Base-by-base conservation (phyloP, 108 stramenopile genomes). In the Nitzschia putrida region DNA sequence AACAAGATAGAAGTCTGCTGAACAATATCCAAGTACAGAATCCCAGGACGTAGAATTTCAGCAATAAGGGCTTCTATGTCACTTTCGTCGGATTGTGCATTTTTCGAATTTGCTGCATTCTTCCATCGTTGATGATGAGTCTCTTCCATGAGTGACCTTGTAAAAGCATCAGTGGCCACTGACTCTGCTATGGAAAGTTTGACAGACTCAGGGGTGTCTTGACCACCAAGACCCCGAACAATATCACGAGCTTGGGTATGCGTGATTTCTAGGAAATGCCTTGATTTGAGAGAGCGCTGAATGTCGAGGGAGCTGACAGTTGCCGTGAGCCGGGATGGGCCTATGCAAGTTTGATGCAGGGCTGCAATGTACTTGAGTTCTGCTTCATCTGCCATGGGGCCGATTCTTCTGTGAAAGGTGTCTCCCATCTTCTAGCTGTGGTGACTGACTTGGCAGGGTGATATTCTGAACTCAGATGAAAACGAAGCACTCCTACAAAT, bases 1-100 rank as follows among this genome's bases (percentile, higher is more conserved):
- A 83, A 40, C 13, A 83, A 23, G 7, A 70, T 41, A 16, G 57
- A 37, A 2, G 71, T 51, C 25, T 73, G 21, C 39, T 83, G 82
- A 11, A 83, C 78, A 8, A 83, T 37, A 54, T 83, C 82, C 43
- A 83, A 55, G 53, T 70, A 78, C 18, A 39, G 11, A 16, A 64
- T 14, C 45, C 25, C 45, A 13, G 54, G 58, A 8, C 61, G 8
- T 42, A 54, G 23, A 0, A 57, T 47, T 47, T 64, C 72, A 43
- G 54, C 55, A 9, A 61, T 24, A 6, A 65, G 25, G 2, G 18
- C 26, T 57, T 65, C 16, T n/a, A 5, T 24, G 3, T 34, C 58
- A 0, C 47, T 45, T 2, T 60, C 26, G 11, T 24, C 34, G 8
- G 13, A 3, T 66, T 50, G 22, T 14, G 12, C 0, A n/a, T 37